Conservation (phyloP, 1,284 basidiomycete genomes). For the Cutaneotrichosporon arboriforme region DNA sequence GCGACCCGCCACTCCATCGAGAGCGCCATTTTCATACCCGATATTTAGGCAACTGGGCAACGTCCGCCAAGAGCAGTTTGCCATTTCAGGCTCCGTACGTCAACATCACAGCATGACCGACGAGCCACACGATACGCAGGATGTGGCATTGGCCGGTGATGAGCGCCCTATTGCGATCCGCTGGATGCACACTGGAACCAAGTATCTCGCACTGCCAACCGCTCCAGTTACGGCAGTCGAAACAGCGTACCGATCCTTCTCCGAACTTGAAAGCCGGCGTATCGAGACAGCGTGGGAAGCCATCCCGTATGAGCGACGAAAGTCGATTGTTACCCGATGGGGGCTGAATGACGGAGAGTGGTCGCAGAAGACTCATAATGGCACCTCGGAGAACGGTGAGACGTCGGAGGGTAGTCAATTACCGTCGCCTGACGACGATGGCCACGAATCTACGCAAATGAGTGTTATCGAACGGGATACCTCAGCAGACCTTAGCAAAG, state of each 20-base stretch:
- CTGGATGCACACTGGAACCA: slow-evolving; percentile 48
- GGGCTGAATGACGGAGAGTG: slow-evolving; percentile 32
- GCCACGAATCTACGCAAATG: no score
- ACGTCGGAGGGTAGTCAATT: no score
- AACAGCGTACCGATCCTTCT: slow-evolving; percentile 56
- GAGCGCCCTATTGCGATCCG: slow-evolving; percentile 33
- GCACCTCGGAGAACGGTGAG: slow-evolving; percentile 19
- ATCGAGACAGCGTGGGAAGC: slow-evolving; percentile 53
- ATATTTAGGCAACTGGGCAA: no score
- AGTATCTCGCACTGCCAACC: slow-evolving; percentile 43
- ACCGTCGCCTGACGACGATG: no score
- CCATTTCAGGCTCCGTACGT: no score
- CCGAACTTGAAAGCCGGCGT: slow-evolving; percentile 32
- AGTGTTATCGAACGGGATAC: slow-evolving; percentile 29
- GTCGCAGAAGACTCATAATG: slow-evolving; percentile 14
- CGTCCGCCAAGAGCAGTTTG: no score
- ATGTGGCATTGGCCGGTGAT: neutral
- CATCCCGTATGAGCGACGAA: slow-evolving; percentile 16
- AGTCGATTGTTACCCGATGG: slow-evolving; percentile 21
- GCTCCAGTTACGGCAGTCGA: slow-evolving; percentile 40
- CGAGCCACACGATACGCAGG: neutral
- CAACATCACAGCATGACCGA: no score
- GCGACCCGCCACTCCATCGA: no score
- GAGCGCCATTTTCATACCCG: no score
- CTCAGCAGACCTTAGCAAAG: slow-evolving; percentile 34